Percentiles rank a stretch among this genome's conserved stretches.
Conservation (phyloP, 495 filamentous ascomycete species). For the Penicillium psychrofluorescens region DNA sequence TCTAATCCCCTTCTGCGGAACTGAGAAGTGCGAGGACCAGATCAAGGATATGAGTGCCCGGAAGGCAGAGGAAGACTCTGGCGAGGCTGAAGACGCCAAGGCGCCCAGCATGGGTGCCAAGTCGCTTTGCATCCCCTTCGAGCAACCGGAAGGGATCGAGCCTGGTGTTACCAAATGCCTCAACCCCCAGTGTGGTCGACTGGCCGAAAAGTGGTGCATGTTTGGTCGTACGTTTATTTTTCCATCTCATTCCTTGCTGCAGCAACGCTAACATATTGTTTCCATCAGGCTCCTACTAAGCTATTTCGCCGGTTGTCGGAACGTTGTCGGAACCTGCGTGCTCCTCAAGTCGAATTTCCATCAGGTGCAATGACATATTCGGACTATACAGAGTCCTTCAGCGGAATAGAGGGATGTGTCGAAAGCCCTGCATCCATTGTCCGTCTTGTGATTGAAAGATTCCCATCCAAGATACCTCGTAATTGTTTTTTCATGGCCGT, state of each 20-base stretch:
- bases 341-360: not conserved
- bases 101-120: constrained; percentile 96
- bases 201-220: constrained; percentile 78
- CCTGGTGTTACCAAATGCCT: constrained; percentile 80
- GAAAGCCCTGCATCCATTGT: no score
- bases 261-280: not conserved
- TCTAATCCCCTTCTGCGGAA: constrained; percentile 78
- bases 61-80: constrained; percentile 57
- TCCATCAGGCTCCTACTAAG: constrained; percentile 29
- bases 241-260: not conserved
- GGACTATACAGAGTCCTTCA: no score
- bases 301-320: not conserved
- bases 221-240: constrained; percentile 56
- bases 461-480: constrained; percentile 1
- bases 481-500: not conserved
- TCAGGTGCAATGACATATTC: not conserved
- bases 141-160: constrained; percentile 77
- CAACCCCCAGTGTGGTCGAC: constrained; percentile 69
- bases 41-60: constrained; percentile 85
- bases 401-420: no score
- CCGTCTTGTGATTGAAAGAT: not conserved
- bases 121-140: constrained; percentile 93
- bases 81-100: constrained; percentile 65
- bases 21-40: constrained; percentile 79
- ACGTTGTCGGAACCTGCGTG: no score